Base-by-base conservation (phyloP, 140 eudicot species). In the Bidens hawaiensis region DNA sequence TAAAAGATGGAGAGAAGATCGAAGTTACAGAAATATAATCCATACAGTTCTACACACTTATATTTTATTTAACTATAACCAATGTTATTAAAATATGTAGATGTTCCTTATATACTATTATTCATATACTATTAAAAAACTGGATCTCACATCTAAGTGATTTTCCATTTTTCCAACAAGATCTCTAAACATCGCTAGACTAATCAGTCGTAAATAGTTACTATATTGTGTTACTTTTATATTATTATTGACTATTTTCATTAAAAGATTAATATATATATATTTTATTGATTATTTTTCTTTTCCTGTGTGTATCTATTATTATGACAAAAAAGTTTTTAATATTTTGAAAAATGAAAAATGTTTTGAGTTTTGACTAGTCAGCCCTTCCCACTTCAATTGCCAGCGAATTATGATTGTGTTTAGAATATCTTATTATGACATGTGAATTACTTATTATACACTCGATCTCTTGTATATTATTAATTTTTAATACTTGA, bases 361-460 rank as follows among this genome's bases (percentile, higher is more conserved):
- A 18, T 27, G 45, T 17, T 18, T 64, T 45, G n/a, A 43, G 45
- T 17, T 18, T 64, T 45, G n/a, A 43, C 25, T 47, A 22, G 54
- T 43, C 25, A 42, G 14, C 68, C 34, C 69, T 17, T 42, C 45
- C 58, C 58, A 64, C 46, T 46, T 30, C 16, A n/a, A 62, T 16
- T 18, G 69, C 45, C 58, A 46, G 31, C 43, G 46, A 45, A 27
- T 64, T 59, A 64, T 45, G 69, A 47, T 64, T 64, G 58, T 46
- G 69, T 30, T 26, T 18, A 45, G 23, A 28, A 47, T 47, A 47
- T 47, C 28, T 45, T 46, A n/a, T n/a, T n/a, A 63, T 46, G 56
- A 21, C 70, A 64, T 64, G 70, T 64, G 70, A 18, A 11, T 25
- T 46, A 45, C 43, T 26, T 63, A 14, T 19, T 22, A 1, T 13